A percentile compares a stretch with the other conserved stretches of the same genome.
These are phyloP conservation scores for Metarhizium rileyi DNA, from an alignment of 2,329 filamentous ascomycete species.

Conservation along the genomic window DNA sequence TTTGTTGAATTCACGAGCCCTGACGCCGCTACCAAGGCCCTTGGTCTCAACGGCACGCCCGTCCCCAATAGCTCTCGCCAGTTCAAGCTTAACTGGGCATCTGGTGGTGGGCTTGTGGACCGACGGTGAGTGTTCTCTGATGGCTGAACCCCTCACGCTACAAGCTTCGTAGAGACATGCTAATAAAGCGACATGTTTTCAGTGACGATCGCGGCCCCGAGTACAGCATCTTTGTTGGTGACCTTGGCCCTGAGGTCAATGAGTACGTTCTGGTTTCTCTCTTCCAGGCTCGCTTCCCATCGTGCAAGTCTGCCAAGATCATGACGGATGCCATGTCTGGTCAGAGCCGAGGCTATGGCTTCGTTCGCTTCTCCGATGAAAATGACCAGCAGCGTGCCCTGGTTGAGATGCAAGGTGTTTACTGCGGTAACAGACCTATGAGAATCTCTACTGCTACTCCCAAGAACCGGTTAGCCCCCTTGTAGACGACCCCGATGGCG, in stretches of 20 bases:
- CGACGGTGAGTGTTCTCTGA: slow-evolving; percentile 53
- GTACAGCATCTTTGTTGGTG: slow-evolving; percentile 95
- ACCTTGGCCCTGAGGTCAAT: slow-evolving; percentile 95
- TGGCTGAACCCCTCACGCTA: neutral
- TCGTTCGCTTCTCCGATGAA: slow-evolving; percentile 94
- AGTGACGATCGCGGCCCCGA: slow-evolving; percentile 95
- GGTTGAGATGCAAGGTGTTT: slow-evolving; percentile 97
- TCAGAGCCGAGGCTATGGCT: slow-evolving; percentile 95
- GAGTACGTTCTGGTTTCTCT: slow-evolving; percentile 96
- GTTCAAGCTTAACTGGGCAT: slow-evolving; percentile 99
- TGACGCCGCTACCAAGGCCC: slow-evolving; percentile 81
- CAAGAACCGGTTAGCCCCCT: slow-evolving; percentile 61
- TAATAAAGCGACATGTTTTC: neutral
- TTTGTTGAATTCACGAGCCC: slow-evolving; percentile 87
- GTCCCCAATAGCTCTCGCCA: slow-evolving; percentile 91
- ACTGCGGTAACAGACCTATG: slow-evolving; percentile 98
- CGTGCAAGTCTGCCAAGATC: slow-evolving; percentile 99
- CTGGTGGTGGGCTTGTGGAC: slow-evolving; percentile 88
- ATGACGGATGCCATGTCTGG: slow-evolving; percentile 98
- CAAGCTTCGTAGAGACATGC: neutral
- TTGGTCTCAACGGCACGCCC: slow-evolving; percentile 76
- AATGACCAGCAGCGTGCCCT: slow-evolving; percentile 92
- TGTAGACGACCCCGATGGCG: neutral
- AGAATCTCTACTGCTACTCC: slow-evolving; percentile 95
- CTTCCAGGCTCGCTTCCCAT: slow-evolving; percentile 92